These are phyloP conservation scores for Pancytospora philotis DNA, from an alignment of 371 early-diverging fungal genomes.

Conservation along the genomic window DNA sequence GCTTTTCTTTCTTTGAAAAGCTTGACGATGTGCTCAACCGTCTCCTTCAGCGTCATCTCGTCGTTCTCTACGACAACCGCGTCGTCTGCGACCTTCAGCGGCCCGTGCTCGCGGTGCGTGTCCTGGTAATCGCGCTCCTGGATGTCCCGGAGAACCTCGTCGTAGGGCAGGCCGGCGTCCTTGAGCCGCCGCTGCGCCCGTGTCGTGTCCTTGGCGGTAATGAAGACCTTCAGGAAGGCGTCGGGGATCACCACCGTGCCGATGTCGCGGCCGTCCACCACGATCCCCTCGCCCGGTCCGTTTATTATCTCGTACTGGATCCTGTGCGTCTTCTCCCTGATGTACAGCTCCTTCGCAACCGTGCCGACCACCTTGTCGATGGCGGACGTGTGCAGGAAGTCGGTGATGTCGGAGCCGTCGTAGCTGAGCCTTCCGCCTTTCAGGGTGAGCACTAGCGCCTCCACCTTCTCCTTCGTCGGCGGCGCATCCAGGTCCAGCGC, in stretches of 20 bases:
- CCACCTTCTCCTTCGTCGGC: slow-evolving; percentile 18
- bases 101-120: slow-evolving; percentile 66
- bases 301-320: slow-evolving; percentile 63
- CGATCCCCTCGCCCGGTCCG: slow-evolving; percentile 62
- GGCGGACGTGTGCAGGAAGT: slow-evolving; percentile 63
- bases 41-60: slow-evolving; percentile 65
- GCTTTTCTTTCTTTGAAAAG: slow-evolving; percentile 58
- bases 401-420: slow-evolving; percentile 65
- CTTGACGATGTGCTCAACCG: slow-evolving; percentile 63
- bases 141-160: slow-evolving; percentile 50
- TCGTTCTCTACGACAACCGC: slow-evolving; percentile 73
- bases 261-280: slow-evolving; percentile 85
- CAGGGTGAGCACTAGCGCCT: slow-evolving; percentile 10
- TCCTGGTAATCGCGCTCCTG: slow-evolving; percentile 67
- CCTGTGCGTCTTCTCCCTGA: slow-evolving; percentile 63
- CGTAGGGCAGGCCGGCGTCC: slow-evolving; percentile 57
- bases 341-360: slow-evolving; percentile 64
- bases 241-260: slow-evolving; percentile 74
- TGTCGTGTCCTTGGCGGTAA: slow-evolving; percentile 66
- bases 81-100: slow-evolving; percentile 67
- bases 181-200: slow-evolving; percentile 69
- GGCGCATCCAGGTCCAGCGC: slow-evolving; percentile 4
- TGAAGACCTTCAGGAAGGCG: slow-evolving; percentile 75
- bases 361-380: slow-evolving; percentile 64
- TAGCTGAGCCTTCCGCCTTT: slow-evolving; percentile 59